phyloP scores from a whole-genome alignment of 805 yeast genomes.

The Candida parachauliodes region DNA sequence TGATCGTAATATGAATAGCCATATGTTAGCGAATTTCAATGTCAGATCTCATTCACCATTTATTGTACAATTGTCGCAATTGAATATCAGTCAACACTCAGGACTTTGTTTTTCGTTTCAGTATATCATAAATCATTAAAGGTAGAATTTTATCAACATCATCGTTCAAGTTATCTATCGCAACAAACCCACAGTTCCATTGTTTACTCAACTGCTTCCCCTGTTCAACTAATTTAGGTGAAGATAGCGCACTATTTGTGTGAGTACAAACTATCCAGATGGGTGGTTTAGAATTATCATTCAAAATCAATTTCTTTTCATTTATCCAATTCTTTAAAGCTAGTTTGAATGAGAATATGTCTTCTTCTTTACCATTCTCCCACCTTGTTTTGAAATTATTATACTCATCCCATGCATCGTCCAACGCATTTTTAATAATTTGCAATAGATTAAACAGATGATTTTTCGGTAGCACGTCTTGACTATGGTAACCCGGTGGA shows the following conservation, averaged over 20 bases:
- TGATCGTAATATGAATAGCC: too few relatives aligned
- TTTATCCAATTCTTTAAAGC: constrained; percentile 52
- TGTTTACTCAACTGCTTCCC: constrained; percentile 54
- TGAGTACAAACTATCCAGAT: constrained; percentile 67
- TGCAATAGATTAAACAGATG: constrained; percentile 35
- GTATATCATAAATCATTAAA: constrained; percentile 55
- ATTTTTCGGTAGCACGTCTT: constrained; percentile 5
- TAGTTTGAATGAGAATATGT: constrained; percentile 56
- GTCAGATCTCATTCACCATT: too few relatives aligned
- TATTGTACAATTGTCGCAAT: too few relatives aligned
- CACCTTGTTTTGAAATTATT: constrained; percentile 51
- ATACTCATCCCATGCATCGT: constrained; percentile 74
- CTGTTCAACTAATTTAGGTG: constrained; percentile 55
- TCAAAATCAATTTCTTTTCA: constrained; percentile 17
- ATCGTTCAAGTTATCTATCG: constrained; percentile 52
- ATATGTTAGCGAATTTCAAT: too few relatives aligned
- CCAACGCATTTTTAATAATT: constrained; percentile 52
- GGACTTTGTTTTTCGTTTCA: constrained; percentile 39
- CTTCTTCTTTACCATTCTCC: constrained; percentile 66
- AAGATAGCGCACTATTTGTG: constrained; percentile 49
- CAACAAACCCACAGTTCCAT: constrained; percentile 67
- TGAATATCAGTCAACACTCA: too few relatives aligned
- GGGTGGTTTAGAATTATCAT: constrained; percentile 51
- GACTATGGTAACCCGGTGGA: constrained; percentile 56
- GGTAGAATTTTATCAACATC: constrained; percentile 56